Conservation (phyloP, 2,329 filamentous ascomycete genomes). For the Fusarium sp. region DNA sequence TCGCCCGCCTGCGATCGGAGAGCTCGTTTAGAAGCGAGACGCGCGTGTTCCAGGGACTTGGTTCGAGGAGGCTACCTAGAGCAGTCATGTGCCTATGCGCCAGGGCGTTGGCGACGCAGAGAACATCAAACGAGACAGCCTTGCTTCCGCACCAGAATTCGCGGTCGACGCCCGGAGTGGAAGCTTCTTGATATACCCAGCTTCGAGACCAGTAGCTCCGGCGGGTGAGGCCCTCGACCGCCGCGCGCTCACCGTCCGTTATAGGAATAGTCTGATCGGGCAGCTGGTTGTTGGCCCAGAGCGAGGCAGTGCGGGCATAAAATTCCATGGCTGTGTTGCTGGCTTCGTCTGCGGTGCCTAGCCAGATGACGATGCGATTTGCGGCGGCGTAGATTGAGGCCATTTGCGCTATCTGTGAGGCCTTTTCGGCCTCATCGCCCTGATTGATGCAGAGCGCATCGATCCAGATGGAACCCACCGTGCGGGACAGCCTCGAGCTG, state of each 20-base stretch:
- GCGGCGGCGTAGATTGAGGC: not conserved
- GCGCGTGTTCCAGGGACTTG: not conserved
- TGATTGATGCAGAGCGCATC: not conserved
- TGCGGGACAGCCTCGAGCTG: not conserved
- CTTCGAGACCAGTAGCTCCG: not conserved
- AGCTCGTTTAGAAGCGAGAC: not conserved
- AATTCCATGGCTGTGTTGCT: not conserved
- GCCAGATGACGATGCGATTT: not conserved
- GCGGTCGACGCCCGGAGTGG: not conserved
- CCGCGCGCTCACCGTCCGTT: not conserved
- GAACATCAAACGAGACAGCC: not conserved
- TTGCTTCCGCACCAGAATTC: not conserved
- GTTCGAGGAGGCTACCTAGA: not conserved
- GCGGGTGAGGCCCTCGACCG: not conserved
- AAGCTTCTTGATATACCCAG: not conserved
- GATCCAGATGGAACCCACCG: not conserved
- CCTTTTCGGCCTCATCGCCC: not conserved
- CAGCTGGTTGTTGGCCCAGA: not conserved
- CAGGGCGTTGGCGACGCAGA: not conserved
- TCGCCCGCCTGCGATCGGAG: not conserved
- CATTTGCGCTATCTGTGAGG: not conserved
- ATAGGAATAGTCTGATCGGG: not conserved
- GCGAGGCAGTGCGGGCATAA: not conserved
- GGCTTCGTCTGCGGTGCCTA: not conserved
- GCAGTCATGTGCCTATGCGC: not conserved